Conservation (phyloP, 169 alveolate genomes). For the Cryptosporidium ubiquitum region DNA sequence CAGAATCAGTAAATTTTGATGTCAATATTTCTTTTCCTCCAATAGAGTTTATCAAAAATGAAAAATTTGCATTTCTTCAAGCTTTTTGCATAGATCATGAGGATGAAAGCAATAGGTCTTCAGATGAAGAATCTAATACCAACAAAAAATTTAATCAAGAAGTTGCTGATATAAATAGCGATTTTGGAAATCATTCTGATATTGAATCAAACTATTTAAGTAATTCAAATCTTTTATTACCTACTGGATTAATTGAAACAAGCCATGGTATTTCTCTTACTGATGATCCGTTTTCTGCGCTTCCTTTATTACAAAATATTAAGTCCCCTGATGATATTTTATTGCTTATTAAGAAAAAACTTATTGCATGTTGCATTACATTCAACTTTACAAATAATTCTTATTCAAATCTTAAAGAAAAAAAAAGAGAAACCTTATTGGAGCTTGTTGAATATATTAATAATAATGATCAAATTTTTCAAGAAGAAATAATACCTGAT, state of each 20-base stretch:
- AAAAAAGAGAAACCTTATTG: constrained; percentile 86
- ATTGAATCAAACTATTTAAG: neutral
- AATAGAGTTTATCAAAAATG: constrained; percentile 25
- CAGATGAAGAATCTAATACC: constrained; percentile 10
- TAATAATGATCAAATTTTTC: constrained; percentile 68
- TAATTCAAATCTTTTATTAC: constrained; percentile 5
- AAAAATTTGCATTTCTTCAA: constrained; percentile 38
- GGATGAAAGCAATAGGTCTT: neutral
- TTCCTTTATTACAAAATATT: constrained; percentile 82
- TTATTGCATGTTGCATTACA: constrained; percentile 85
- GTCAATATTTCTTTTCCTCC: constrained; percentile 55
- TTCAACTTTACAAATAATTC: constrained; percentile 81
- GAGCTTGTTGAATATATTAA: constrained; percentile 87
- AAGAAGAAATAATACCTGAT: constrained; percentile 60
- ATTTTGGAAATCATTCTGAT: neutral
- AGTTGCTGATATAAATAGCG: neutral
- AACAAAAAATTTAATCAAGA: neutral
- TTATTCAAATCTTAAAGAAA: constrained; percentile 82
- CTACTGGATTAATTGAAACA: constrained; percentile 19
- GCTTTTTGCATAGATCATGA: neutral
- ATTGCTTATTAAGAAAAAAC: constrained; percentile 83
- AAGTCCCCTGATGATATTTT: constrained; percentile 80
- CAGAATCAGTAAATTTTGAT: neutral
- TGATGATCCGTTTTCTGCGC: constrained; percentile 77
- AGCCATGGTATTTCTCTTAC: constrained; percentile 7